Evolutionary conservation across 2,329 filamentous ascomycete genomes (phyloP), one percentile per base, ranked within the genome.

Genomic region (Paracorniculantispora psalliotae): DNA sequence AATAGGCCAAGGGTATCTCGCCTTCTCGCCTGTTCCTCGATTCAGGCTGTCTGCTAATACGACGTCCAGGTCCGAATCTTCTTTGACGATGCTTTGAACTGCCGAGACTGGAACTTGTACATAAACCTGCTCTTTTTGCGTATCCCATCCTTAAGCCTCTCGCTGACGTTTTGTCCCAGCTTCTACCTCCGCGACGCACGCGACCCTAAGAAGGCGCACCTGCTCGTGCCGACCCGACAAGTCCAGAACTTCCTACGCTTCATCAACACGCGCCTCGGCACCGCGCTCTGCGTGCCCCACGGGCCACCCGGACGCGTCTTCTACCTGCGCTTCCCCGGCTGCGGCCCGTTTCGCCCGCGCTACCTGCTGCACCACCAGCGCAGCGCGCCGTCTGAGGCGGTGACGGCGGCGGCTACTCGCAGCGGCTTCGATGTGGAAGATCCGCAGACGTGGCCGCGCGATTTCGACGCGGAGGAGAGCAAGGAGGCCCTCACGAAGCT

Each of bases 31-130:
- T n/a, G n/a, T 30, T 10, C 13, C 17, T 6, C 7, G 9, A 19
- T 26, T 10, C 15, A 13, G 21, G 5, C 41, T 49, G 21, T 50
- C 33, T 60, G 46, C 63, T 46, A 66, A 59, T 35, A n/a, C 17
- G 51, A 28, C 2, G 41, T 8, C n/a, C 23, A 80, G 78, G 74
- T 72, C 4, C 66, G 64, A 23, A 73, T 75, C 0, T 80, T 82
- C 70, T 91, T 90, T 65, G 76, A 82, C 35, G 67, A 69, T 3
- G 80, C 90, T 52, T 77, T 89, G 63, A 83, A 81, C 65, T 72
- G 76, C 2, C 80, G 84, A 60, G 67, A 76, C 12, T 96, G 92
- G 92, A 86, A 93, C 62, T 75, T 96, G 90, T 94, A 78, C 79
- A 87, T 79, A 48, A 21, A 37, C 13, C 57, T 37, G 10, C 41